A percentile compares a stretch with the other conserved stretches of the same genome.
These are phyloP conservation scores for Corrigiola litoralis DNA, from an alignment of 179 eudicot species.

Conservation along the genomic window DNA sequence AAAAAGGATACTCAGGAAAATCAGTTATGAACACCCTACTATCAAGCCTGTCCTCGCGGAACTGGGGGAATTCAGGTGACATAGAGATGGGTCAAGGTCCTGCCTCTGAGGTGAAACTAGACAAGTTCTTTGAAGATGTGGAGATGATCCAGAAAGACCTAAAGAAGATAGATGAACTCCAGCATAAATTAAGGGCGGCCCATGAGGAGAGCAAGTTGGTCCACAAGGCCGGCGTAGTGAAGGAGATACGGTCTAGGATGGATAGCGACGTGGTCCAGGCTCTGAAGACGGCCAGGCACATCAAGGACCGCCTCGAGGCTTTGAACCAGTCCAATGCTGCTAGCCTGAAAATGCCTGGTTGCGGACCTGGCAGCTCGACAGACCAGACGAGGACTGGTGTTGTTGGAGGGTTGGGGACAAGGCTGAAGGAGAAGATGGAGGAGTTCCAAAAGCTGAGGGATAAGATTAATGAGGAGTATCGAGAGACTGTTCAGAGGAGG, in stretches of 20 bases:
- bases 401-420: slow-evolving; percentile 62
- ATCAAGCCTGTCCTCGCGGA: slow-evolving; percentile 46
- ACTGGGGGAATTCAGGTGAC: slow-evolving; percentile 20
- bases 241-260: slow-evolving; percentile 54
- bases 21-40: slow-evolving; percentile 65
- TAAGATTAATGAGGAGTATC: slow-evolving; percentile 48
- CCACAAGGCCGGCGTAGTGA: slow-evolving; percentile 50
- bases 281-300: slow-evolving; percentile 52
- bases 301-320: slow-evolving; percentile 56
- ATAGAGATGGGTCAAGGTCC: slow-evolving; percentile 32
- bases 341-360: slow-evolving; percentile 52
- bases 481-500: slow-evolving; percentile 65
- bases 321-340: slow-evolving; percentile 58
- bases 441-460: slow-evolving; percentile 49
- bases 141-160: slow-evolving; percentile 55
- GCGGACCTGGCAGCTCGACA: slow-evolving; percentile 75
- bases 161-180: slow-evolving; percentile 40
- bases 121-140: slow-evolving; percentile 64
- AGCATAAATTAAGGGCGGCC: slow-evolving; percentile 25
- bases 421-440: slow-evolving; percentile 59
- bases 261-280: slow-evolving; percentile 50
- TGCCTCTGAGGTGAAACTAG: slow-evolving; percentile 46
- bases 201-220: slow-evolving; percentile 58
- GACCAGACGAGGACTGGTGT: slow-evolving; percentile 66
- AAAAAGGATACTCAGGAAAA: not conserved